A percentile compares a stretch with the other conserved stretches of the same genome.
These are phyloP conservation scores for Myriangium duriaei DNA, from an alignment of 2,329 filamentous ascomycete species.

Conservation along the genomic window DNA sequence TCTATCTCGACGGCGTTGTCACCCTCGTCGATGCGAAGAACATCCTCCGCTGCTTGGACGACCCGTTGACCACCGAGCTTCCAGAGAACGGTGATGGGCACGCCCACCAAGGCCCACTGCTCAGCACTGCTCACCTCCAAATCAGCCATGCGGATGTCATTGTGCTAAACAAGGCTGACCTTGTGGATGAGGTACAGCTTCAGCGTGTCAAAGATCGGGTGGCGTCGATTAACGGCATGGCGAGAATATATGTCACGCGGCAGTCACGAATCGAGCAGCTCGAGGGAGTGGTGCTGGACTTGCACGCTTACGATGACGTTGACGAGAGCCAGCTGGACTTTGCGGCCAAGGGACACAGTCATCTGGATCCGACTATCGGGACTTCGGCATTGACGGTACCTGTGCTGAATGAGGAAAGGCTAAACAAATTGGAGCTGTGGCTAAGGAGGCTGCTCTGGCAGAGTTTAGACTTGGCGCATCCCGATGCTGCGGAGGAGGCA, in stretches of 20 bases:
- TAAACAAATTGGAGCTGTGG: slow-evolving; percentile 64
- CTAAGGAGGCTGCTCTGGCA: slow-evolving; percentile 80
- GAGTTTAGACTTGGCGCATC: slow-evolving; percentile 38
- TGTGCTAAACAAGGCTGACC: slow-evolving; percentile 84
- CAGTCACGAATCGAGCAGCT: slow-evolving; percentile 69
- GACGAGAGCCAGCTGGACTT: slow-evolving; percentile 52
- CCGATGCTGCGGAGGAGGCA: slow-evolving; percentile 50
- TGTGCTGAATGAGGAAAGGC: slow-evolving; percentile 41
- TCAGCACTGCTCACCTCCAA: slow-evolving; percentile 90
- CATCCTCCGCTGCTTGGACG: slow-evolving; percentile 68
- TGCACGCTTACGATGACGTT: slow-evolving; percentile 85
- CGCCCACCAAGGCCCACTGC: slow-evolving; percentile 46
- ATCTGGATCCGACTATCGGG: slow-evolving; percentile 80
- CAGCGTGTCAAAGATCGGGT: slow-evolving; percentile 58
- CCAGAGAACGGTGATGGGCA: slow-evolving; percentile 28
- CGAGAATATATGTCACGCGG: slow-evolving; percentile 69
- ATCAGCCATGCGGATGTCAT: slow-evolving; percentile 95
- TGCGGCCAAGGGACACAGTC: slow-evolving; percentile 67
- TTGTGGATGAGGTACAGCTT: slow-evolving; percentile 61
- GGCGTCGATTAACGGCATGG: slow-evolving; percentile 76
- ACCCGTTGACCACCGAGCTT: slow-evolving; percentile 31
- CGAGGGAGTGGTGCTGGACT: slow-evolving; percentile 74
- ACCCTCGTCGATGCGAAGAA: slow-evolving; percentile 94
- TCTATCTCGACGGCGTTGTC: slow-evolving; percentile 93
- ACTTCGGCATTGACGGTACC: slow-evolving; percentile 64